Base-by-base conservation (phyloP, 2,329 filamentous ascomycete genomes). In the Fusarium azukiicola region DNA sequence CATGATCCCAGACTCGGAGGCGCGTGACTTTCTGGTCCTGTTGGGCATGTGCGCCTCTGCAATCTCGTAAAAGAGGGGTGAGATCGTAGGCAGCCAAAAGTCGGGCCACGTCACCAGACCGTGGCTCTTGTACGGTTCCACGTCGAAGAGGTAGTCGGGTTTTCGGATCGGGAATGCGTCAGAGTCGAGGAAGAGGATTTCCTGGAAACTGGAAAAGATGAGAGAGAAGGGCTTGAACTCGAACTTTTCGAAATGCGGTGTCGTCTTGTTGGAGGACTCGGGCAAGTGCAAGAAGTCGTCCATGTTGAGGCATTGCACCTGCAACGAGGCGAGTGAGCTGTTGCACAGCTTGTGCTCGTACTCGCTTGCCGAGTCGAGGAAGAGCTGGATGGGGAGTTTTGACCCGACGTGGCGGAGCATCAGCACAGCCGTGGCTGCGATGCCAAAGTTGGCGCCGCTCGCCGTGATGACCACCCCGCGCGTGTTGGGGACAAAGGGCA, bases 1-100 rank as follows among this genome's bases (percentile, higher is more conserved):
- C 81, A 82, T 82, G 0, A 82, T 46, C 13, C 81, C 81, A 0
- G 81, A 82, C 2, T 82, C 81, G 2, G 81, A 82, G 8, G 52
- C 56, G 42, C 81, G 74, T 3, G 81, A 82, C 1, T 80, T 49
- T 3, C 81, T 49, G 0, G 81, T 82, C 5, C 75, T 66, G 2
- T 81, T 70, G 5, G 81, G 81, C 40, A 49, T 77, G 10, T 68
- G 54, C 2, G 54, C 72, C 0, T 70, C 78, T 2, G 81, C 73
- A n/a, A 82, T 80, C 16, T 80, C 46, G 21, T 82, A 82, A 38
- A 82, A 82, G 0, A 80, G 44, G 2, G 81, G 81, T 0, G 81
- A 82, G 56, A 82, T 82, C 0, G 81, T 82, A 2, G 81, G 81
- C 2, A 82, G 23, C 81, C 81, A 82, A 46, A 82, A 82, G 71